These are phyloP conservation scores for Tilletia indica DNA, from an alignment of 1,284 basidiomycete species.

Conservation along the genomic window DNA sequence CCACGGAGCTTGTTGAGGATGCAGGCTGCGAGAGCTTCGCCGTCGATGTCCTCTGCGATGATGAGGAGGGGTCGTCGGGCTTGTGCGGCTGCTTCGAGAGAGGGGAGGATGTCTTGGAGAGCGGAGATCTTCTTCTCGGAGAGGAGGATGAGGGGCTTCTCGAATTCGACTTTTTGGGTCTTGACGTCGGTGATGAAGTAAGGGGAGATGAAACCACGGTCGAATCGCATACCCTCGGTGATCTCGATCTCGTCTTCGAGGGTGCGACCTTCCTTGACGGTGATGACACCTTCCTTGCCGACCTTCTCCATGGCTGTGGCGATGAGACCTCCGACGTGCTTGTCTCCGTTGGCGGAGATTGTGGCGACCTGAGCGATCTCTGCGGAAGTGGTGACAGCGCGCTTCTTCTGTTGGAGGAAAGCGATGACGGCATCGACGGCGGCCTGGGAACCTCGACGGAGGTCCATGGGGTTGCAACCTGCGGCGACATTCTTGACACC, in stretches of 20 bases:
- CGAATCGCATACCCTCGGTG: slow-evolving; percentile 99
- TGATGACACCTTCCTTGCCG: slow-evolving; percentile 99
- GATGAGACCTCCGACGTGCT: slow-evolving; percentile 89
- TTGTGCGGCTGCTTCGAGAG: slow-evolving; percentile 87
- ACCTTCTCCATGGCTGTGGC: slow-evolving; percentile 99
- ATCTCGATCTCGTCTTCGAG: slow-evolving; percentile 98
- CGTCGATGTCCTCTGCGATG: slow-evolving; percentile 95
- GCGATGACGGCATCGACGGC: slow-evolving; percentile 93
- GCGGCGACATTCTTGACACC: slow-evolving; percentile 99
- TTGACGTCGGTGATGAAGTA: slow-evolving; percentile 99
- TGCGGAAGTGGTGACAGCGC: slow-evolving; percentile 91
- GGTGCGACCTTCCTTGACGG: slow-evolving; percentile 95
- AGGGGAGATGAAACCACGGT: slow-evolving; percentile 96
- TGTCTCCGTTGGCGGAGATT: slow-evolving; percentile 96
- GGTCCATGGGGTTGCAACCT: slow-evolving; percentile 99
- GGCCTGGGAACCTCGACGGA: slow-evolving; percentile 90
- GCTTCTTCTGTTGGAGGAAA: slow-evolving; percentile 84
- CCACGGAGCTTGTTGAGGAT: slow-evolving; percentile 98
- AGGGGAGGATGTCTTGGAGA: slow-evolving; percentile 90
- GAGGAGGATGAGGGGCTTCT: slow-evolving; percentile 89
- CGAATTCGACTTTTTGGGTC: slow-evolving; percentile 91
- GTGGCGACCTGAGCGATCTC: slow-evolving; percentile 98
- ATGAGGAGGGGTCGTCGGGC: slow-evolving; percentile 88
- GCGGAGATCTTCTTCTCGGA: slow-evolving; percentile 97
- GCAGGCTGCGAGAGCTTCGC: slow-evolving; percentile 93